phyloP scores from a whole-genome alignment of 768 basidiomycete species.

The Trametes villosa region DNA sequence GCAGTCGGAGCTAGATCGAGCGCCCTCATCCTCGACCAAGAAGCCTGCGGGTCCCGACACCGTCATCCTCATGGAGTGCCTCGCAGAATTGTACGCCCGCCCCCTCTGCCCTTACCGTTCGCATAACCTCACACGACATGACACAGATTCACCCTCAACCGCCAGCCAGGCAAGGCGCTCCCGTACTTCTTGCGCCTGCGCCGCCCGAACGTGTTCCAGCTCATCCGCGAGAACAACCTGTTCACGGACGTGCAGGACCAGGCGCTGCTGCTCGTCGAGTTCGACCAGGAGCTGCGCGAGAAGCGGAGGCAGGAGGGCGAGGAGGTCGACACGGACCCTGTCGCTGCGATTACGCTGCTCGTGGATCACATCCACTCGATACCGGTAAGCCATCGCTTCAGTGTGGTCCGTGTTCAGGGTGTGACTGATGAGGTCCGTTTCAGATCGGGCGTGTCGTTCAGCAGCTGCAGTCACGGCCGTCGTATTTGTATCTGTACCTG shows the following conservation, averaged over 20 bases:
- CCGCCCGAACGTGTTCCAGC: constrained; percentile 88
- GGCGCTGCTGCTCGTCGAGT: constrained; percentile 89
- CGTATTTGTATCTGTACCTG: constrained; percentile 91
- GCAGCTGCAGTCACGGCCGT: constrained; percentile 75
- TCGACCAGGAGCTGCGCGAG: constrained; percentile 85
- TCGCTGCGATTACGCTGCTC: constrained; percentile 82
- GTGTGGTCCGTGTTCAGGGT: background rate
- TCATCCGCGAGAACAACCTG: constrained; percentile 91
- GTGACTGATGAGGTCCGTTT: background rate
- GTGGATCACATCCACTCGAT: constrained; percentile 97
- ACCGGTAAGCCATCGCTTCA: constrained; percentile 60
- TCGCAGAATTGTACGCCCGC: constrained; percentile 80
- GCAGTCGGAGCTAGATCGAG: constrained; percentile 75
- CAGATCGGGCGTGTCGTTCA: constrained; percentile 88
- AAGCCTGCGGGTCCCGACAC: constrained; percentile 49
- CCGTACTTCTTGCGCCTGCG: constrained; percentile 88
- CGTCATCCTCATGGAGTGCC: constrained; percentile 85
- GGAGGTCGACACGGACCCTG: constrained; percentile 49
- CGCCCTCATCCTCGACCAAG: constrained; percentile 53
- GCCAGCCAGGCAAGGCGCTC: constrained; percentile 93
- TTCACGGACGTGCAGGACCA: constrained; percentile 96
- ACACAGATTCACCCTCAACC: constrained; percentile 77
- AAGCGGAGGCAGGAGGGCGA: constrained; percentile 50
- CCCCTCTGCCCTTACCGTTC: background rate
- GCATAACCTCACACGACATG: constrained; percentile 2